Evolutionary conservation across 2,329 filamentous ascomycete genomes (phyloP).

Genomic region (Aurifilum marmelostoma): DNA sequence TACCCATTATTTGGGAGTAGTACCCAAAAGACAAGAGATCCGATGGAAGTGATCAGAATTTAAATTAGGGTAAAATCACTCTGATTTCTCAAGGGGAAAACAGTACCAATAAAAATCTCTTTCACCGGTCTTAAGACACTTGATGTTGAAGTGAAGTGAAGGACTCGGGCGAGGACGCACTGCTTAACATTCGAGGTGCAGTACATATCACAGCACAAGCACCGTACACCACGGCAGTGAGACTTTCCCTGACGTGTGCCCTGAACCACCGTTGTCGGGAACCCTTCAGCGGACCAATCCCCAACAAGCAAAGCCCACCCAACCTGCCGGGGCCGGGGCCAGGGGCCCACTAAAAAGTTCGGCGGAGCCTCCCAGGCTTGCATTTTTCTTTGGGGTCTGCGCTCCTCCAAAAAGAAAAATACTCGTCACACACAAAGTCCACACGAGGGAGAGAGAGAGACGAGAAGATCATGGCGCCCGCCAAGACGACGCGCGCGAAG

Average conservation of each 20-base stretch:
- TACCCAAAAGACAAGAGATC: neutral
- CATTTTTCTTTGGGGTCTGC: conserved; percentile 22
- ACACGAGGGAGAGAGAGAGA: conserved; percentile 15
- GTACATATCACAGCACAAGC: no score
- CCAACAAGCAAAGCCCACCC: neutral
- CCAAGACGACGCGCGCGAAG: conserved; percentile 56
- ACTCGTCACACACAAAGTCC: neutral
- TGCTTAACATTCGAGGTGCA: neutral
- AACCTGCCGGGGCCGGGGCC: conserved; percentile 3
- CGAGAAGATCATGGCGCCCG: conserved; percentile 52
- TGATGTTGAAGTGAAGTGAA: neutral
- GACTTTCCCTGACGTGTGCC: neutral
- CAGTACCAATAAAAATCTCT: neutral
- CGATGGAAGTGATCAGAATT: neutral
- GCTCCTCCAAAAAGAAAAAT: conserved; percentile 27
- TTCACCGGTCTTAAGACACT: neutral
- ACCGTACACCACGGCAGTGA: conserved; percentile 2
- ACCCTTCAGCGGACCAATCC: conserved; percentile 4
- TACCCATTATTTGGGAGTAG: neutral
- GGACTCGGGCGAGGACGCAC: neutral
- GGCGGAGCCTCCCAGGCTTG: conserved; percentile 24
- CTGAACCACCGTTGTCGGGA: neutral
- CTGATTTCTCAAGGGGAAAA: neutral
- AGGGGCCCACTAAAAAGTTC: conserved; percentile 31
- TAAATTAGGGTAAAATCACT: neutral